Conservation (phyloP, 2,329 filamentous ascomycete species). For the Calonectria hongkongensis region DNA sequence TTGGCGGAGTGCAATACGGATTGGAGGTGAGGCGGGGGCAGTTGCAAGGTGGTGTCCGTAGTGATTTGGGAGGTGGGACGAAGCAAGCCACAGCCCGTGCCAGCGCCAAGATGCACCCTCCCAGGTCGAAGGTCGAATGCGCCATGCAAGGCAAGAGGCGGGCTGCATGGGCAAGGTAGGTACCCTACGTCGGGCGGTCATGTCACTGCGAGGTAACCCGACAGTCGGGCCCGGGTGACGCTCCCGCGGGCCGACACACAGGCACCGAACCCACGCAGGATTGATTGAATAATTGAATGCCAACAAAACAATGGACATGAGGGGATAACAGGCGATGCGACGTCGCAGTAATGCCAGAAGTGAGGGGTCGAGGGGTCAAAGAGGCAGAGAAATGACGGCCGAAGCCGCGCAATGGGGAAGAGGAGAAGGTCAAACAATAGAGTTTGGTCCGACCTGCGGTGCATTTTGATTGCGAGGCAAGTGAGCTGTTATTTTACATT, state of each 20-base stretch:
- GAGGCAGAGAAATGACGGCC: conserved; percentile 20
- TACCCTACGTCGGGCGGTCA: conserved; percentile 27
- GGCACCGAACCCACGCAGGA: background rate
- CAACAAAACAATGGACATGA: conserved; percentile 22
- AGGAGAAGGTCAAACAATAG: conserved; percentile 29
- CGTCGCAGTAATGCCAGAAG: conserved; percentile 18
- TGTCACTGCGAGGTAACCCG: conserved; percentile 40
- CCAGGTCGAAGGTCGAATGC: conserved; percentile 21
- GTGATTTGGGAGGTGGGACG: conserved; percentile 12
- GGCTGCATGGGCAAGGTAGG: conserved; percentile 17
- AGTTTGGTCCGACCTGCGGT: conserved; percentile 31
- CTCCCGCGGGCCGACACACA: conserved; percentile 23
- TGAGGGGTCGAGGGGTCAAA: conserved; percentile 21
- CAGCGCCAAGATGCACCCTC: conserved; percentile 17
- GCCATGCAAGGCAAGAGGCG: conserved; percentile 7
- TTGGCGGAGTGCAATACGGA: conserved; percentile 15
- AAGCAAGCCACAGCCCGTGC: conserved; percentile 23
- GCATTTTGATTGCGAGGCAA: conserved; percentile 22
- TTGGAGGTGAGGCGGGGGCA: conserved; percentile 11
- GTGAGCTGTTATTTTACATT: conserved; percentile 32
- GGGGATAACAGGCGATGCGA: conserved; percentile 27
- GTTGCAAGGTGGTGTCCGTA: conserved; percentile 17
- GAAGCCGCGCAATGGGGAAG: conserved; percentile 15
- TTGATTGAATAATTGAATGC: conserved; percentile 20
- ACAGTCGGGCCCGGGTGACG: conserved; percentile 40